Percentiles rank a stretch among this genome's conserved stretches.
Conservation (phyloP, 1,284 basidiomycete genomes). For the Leccinum huronense region DNA sequence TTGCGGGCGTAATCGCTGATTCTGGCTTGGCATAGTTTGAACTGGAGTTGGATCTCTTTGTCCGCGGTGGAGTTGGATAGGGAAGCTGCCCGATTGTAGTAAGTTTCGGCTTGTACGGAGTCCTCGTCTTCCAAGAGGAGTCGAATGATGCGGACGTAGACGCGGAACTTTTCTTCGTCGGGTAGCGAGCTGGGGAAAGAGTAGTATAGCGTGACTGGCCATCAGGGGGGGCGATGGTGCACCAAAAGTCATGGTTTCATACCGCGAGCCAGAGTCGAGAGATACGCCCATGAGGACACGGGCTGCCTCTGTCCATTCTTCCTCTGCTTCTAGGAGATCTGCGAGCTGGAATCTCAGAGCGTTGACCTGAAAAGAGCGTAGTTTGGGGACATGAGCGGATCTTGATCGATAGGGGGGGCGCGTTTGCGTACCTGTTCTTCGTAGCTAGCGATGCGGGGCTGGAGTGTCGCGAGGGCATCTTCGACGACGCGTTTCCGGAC, state of each 20-base stretch:
- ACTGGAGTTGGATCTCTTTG: slow-evolving; percentile 74
- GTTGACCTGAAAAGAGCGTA: slow-evolving; percentile 59
- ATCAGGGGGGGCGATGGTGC: slow-evolving; percentile 8
- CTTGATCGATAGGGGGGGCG: background rate
- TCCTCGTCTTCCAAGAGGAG: slow-evolving; percentile 95
- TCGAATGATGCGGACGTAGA: slow-evolving; percentile 93
- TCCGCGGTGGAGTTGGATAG: slow-evolving; percentile 78
- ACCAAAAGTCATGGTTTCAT: slow-evolving; percentile 20
- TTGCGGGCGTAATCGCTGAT: slow-evolving; percentile 90
- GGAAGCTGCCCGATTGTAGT: slow-evolving; percentile 93
- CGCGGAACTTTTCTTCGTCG: slow-evolving; percentile 83
- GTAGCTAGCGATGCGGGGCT: slow-evolving; percentile 80
- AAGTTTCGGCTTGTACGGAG: slow-evolving; percentile 91
- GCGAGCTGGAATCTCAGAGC: slow-evolving; percentile 84
- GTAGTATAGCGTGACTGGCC: background rate
- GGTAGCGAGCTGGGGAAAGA: slow-evolving; percentile 55
- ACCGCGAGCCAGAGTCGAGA: slow-evolving; percentile 89
- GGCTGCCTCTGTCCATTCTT: slow-evolving; percentile 93
- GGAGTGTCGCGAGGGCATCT: slow-evolving; percentile 68
- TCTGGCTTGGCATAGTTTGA: slow-evolving; percentile 88
- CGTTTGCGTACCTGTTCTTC: slow-evolving; percentile 82
- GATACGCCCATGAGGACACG: slow-evolving; percentile 88
- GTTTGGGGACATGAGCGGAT: slow-evolving; percentile 6
- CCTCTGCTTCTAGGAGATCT: slow-evolving; percentile 83
- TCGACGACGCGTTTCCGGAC: slow-evolving; percentile 69